These are phyloP conservation scores for Parachlorella kessleri DNA, from an alignment of 139 green algal genomes.

Conservation along the genomic window DNA sequence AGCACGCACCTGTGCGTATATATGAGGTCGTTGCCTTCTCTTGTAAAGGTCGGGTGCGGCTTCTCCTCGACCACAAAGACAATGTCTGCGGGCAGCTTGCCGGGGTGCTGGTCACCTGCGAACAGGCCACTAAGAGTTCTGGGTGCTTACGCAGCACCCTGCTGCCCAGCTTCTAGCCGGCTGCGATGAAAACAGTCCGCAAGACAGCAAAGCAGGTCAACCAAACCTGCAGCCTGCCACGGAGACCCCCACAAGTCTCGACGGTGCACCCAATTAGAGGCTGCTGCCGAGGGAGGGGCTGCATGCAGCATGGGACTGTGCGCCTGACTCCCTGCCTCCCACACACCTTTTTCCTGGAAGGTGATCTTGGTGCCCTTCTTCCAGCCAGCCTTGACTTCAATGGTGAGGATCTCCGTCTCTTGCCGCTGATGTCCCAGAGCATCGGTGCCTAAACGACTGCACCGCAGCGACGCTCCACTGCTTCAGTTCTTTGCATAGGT, in stretches of 20 bases:
- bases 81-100: constrained; percentile 81
- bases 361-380: constrained; percentile 97
- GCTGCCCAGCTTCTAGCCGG: too few species aligned
- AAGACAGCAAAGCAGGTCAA: too few species aligned
- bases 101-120: constrained; percentile 80
- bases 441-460: constrained; percentile 35
- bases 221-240: too few species aligned
- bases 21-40: constrained; percentile 89
- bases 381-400: constrained; percentile 93
- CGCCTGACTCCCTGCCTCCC: too few species aligned
- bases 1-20: constrained; percentile 38
- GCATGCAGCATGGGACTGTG: too few species aligned
- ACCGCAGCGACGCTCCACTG: not conserved
- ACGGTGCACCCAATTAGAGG: too few species aligned
- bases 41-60: constrained; percentile 79
- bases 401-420: constrained; percentile 83
- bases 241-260: too few species aligned
- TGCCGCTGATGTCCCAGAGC: constrained; percentile 18
- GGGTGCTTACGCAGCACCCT: too few species aligned
- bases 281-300: too few species aligned
- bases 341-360: constrained; percentile 80
- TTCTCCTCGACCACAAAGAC: constrained; percentile 94
- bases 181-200: too few species aligned
- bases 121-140: too few species aligned
- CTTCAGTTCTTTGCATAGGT: too few species aligned